Percentiles rank a stretch among this genome's conserved stretches.
Evolutionary conservation across 106 monocot genomes (phyloP).

Genomic region (Dioscorea dumetorum): DNA sequence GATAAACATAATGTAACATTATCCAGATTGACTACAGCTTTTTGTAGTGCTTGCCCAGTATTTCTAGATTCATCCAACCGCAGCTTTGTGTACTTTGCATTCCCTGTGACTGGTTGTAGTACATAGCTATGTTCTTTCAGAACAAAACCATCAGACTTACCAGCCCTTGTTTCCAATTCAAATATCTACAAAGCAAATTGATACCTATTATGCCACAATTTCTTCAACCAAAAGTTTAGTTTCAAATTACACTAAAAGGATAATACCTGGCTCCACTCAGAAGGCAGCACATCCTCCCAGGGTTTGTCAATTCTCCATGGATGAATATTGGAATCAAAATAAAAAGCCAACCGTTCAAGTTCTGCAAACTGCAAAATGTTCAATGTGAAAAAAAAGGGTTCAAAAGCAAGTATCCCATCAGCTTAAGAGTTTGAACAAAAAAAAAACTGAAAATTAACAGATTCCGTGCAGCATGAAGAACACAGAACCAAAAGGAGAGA

Average conservation of each 20-base stretch:
- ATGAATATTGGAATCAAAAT: conserved; percentile 88
- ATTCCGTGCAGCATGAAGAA: no score
- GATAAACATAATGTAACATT: conserved; percentile 89
- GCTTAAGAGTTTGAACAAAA: neutral
- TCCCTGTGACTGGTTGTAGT: conserved; percentile 87
- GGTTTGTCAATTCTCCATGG: conserved; percentile 77
- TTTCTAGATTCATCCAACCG: conserved; percentile 45
- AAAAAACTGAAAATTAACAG: neutral
- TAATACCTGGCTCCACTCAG: conserved; percentile 88
- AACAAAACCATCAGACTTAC: conserved; percentile 12
- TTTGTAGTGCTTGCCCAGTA: conserved; percentile 69
- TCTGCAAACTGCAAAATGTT: conserved; percentile 72
- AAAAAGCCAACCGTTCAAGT: conserved; percentile 81
- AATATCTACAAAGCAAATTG: conserved; percentile 45
- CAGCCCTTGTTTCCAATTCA: conserved; percentile 43
- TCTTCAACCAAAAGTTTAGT: neutral
- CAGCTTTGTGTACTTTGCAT: conserved; percentile 84
- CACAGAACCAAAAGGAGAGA: no score
- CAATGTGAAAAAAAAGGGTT: neutral
- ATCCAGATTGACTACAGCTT: conserved; percentile 72
- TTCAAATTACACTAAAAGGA: neutral
- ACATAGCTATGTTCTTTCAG: conserved; percentile 65
- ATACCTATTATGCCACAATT: conserved; percentile 1
- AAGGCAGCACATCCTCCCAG: conserved; percentile 76
- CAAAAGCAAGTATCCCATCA: no score